Evolutionary conservation across 1,139 yeast species (phyloP).

Genomic region (Lipomyces yarrowii): DNA sequence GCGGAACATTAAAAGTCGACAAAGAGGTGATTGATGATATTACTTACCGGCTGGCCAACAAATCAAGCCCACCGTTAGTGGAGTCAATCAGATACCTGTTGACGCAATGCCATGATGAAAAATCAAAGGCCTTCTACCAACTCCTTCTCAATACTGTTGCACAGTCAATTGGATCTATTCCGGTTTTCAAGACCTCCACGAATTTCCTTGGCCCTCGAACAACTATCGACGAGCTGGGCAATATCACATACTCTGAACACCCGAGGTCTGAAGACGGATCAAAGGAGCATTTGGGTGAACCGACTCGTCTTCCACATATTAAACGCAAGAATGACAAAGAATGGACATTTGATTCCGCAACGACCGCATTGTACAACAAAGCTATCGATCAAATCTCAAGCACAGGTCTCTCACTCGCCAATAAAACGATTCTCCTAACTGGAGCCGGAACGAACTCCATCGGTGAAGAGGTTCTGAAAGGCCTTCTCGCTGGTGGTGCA

Average conservation of each 20-base stretch:
- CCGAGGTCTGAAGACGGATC: constrained; percentile 77
- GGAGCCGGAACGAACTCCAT: constrained; percentile 99
- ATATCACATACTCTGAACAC: constrained; percentile 77
- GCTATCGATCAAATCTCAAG: constrained; percentile 91
- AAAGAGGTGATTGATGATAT: constrained; percentile 96
- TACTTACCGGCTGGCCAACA: constrained; percentile 96
- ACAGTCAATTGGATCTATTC: constrained; percentile 77
- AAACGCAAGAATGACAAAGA: constrained; percentile 55
- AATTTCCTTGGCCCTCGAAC: constrained; percentile 96
- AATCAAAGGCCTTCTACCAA: constrained; percentile 86
- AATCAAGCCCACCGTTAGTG: constrained; percentile 90
- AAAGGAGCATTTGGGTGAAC: constrained; percentile 66
- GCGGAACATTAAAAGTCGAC: constrained; percentile 84
- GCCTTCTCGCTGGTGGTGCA: constrained; percentile 96
- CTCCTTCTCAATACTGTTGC: constrained; percentile 94
- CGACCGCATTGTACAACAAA: constrained; percentile 74
- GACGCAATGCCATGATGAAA: constrained; percentile 84
- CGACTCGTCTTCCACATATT: constrained; percentile 89
- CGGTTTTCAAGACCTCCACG: constrained; percentile 92
- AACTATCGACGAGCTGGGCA: constrained; percentile 83
- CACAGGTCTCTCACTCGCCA: constrained; percentile 85
- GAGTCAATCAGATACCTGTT: constrained; percentile 97
- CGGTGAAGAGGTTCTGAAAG: constrained; percentile 96
- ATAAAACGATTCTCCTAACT: constrained; percentile 86
- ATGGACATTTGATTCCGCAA: constrained; percentile 91